These are phyloP conservation scores for Cryptococcus sp. DNA, from an alignment of 1,284 basidiomycete genomes.

Conservation along the genomic window DNA sequence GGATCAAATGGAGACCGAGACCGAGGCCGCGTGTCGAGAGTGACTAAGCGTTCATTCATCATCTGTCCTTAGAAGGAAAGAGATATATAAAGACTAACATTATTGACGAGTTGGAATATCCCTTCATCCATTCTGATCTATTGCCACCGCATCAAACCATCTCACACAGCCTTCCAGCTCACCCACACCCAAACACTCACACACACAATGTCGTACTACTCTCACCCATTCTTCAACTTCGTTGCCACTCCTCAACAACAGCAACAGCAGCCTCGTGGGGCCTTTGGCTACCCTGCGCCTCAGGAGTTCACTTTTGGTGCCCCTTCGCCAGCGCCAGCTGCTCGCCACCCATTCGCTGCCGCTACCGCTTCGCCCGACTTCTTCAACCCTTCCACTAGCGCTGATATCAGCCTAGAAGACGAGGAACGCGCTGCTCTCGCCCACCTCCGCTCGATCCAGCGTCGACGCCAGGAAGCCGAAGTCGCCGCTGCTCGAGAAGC, in stretches of 20 bases:
- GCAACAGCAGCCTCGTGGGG: background rate
- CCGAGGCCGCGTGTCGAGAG: background rate
- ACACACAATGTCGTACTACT: constrained; percentile 19
- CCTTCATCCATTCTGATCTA: background rate
- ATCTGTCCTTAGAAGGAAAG: background rate
- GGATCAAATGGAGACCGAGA: background rate
- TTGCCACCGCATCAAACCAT: background rate
- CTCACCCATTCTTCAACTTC: constrained; percentile 5
- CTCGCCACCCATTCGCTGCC: constrained; percentile 3
- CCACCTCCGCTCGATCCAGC: constrained; percentile 43
- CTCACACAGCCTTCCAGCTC: too few relatives aligned
- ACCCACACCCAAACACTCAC: constrained; percentile 1
- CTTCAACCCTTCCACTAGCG: background rate
- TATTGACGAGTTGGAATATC: background rate
- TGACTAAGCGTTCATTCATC: background rate
- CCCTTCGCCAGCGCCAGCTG: background rate
- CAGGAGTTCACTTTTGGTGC: background rate
- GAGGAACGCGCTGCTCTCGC: constrained; percentile 47
- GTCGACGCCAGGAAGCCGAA: constrained; percentile 37
- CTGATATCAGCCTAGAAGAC: constrained; percentile 24
- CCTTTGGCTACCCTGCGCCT: too few relatives aligned
- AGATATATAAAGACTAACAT: background rate
- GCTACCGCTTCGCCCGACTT: background rate
- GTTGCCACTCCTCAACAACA: background rate
- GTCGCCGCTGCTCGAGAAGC: constrained; percentile 26